Evolutionary conservation across 768 basidiomycete species (phyloP).

Genomic region (Sistotremastrum niveocremeum): DNA sequence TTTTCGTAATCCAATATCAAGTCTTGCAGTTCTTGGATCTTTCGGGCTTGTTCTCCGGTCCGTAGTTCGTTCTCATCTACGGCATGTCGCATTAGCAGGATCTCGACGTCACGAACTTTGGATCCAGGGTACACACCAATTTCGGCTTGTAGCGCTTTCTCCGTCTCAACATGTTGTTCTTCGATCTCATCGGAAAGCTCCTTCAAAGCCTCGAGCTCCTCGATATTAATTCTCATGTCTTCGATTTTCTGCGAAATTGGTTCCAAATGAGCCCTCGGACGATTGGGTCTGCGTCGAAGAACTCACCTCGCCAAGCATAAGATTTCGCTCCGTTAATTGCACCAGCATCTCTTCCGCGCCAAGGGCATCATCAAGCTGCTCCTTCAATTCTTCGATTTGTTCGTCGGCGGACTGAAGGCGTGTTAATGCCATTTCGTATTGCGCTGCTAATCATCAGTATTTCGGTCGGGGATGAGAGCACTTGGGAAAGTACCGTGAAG

Average conservation of each 20-base stretch:
- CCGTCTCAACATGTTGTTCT: conserved; percentile 89
- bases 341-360: conserved; percentile 96
- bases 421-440: conserved; percentile 66
- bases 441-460: conserved; percentile 28
- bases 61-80: conserved; percentile 58
- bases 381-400: conserved; percentile 87
- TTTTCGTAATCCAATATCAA: conserved; percentile 71
- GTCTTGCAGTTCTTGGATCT: conserved; percentile 61
- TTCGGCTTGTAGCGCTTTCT: conserved; percentile 82
- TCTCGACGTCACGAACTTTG: too few relatives aligned
- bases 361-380: conserved; percentile 88
- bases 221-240: conserved; percentile 91
- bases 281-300: not conserved
- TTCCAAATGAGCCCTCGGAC: not conserved
- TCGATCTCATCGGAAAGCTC: conserved; percentile 96
- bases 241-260: conserved; percentile 67
- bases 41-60: conserved; percentile 51
- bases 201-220: conserved; percentile 90
- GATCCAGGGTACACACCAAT: conserved; percentile 56
- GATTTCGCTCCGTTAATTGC: conserved; percentile 86
- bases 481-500: conserved; percentile 46
- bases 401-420: conserved; percentile 81
- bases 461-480: conserved; percentile 2
- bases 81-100: not conserved
- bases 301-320: conserved; percentile 76